Conservation (phyloP, 345 rosid genomes). For the Camelina sativa region DNA sequence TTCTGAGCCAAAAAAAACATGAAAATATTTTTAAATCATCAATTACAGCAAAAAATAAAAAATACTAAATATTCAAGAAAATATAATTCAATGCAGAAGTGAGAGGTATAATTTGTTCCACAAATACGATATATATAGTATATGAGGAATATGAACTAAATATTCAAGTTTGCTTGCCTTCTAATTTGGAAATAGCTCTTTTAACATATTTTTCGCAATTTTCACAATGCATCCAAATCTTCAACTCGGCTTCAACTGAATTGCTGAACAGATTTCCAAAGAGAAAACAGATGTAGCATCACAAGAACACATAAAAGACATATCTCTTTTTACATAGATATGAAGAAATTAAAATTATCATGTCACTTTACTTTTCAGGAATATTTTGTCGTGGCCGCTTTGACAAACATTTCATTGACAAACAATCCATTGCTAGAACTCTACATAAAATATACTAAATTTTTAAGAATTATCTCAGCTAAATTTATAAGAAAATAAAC, state of each 20-base stretch:
- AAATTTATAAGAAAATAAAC: too few species aligned
- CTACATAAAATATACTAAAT: too few species aligned
- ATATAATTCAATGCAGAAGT: not conserved
- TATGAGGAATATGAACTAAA: not conserved
- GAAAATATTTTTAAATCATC: not conserved
- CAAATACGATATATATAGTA: not conserved
- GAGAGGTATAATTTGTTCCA: not conserved
- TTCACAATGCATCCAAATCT: slow-evolving; percentile 1
- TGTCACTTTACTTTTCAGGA: not conserved
- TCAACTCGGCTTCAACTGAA: not conserved
- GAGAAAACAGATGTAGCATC: not conserved
- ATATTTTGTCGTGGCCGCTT: not conserved
- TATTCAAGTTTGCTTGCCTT: not conserved
- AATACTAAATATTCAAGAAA: not conserved
- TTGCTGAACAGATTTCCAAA: not conserved
- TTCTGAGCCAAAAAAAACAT: too few species aligned
- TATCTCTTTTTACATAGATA: not conserved
- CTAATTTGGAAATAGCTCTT: not conserved
- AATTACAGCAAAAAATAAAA: not conserved
- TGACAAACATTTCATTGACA: not conserved
- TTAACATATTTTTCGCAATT: not conserved
- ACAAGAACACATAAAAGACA: not conserved
- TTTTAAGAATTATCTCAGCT: too few species aligned
- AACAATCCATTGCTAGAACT: not conserved
- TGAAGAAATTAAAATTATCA: not conserved